Conservation (phyloP, 2,329 filamentous ascomycete species). For the Paecilomyces variotii region DNA sequence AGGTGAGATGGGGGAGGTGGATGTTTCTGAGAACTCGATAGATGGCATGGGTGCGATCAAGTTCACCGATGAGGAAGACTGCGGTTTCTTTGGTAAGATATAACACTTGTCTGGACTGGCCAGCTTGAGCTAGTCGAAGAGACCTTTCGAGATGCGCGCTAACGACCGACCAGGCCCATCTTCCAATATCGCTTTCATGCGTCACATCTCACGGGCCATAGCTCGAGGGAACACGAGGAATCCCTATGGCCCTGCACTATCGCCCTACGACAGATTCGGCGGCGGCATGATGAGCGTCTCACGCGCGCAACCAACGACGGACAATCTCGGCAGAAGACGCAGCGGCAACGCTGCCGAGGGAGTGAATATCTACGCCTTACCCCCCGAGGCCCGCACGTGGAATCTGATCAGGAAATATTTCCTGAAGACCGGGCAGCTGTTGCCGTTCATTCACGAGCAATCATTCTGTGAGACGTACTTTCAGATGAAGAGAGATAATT, state of each 20-base stretch:
- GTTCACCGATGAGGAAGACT: conserved; percentile 24
- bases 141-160: not conserved
- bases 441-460: conserved; percentile 33
- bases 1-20: conserved; percentile 3
- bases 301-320: not conserved
- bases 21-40: conserved; percentile 11
- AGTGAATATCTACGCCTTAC: conserved; percentile 24
- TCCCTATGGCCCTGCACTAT: conserved; percentile 1
- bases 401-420: conserved; percentile 31
- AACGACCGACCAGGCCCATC: conserved; percentile 23
- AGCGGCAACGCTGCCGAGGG: not conserved
- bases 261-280: not conserved
- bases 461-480: conserved; percentile 28
- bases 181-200: conserved; percentile 36
- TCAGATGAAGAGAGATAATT: conserved; percentile 20
- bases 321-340: not conserved
- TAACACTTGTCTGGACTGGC: not conserved
- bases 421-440: conserved; percentile 28
- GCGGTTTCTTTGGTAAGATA: conserved; percentile 24
- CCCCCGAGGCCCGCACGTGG: conserved; percentile 20
- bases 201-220: conserved; percentile 27
- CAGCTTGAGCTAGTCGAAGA: not conserved
- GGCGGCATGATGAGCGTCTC: not conserved
- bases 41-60: conserved; percentile 25
- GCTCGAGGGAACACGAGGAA: conserved; percentile 4